A percentile compares a stretch with the other conserved stretches of the same genome.
Conservation (phyloP, 2,329 filamentous ascomycete species). For the Daldinia sp. region DNA sequence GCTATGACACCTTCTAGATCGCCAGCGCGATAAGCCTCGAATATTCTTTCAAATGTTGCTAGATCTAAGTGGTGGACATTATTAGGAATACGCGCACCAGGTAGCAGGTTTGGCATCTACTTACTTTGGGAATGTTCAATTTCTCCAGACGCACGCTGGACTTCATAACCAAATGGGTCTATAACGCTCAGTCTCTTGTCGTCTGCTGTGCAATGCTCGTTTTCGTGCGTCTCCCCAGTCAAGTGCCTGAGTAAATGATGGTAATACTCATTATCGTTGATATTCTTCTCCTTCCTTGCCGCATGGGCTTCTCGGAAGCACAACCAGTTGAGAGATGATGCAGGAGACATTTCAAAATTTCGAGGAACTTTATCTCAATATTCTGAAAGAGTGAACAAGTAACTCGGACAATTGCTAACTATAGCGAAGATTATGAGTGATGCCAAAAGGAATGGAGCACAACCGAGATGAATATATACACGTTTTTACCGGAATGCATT, state of each 20-base stretch:
- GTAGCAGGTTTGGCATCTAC: not conserved
- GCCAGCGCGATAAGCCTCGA: not conserved
- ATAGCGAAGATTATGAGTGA: not conserved
- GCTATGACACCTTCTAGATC: not conserved
- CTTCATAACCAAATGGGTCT: conserved; percentile 7
- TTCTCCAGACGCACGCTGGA: not conserved
- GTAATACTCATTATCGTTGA: not conserved
- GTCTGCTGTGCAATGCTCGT: not conserved
- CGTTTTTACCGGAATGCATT: no score
- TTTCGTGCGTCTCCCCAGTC: not conserved
- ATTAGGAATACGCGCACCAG: not conserved
- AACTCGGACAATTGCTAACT: not conserved
- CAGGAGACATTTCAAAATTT: not conserved
- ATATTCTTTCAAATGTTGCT: not conserved
- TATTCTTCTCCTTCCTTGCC: not conserved
- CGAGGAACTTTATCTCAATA: not conserved
- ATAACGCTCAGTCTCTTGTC: not conserved
- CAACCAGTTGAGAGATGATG: not conserved
- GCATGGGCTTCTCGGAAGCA: not conserved
- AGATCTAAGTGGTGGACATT: not conserved
- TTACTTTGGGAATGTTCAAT: not conserved
- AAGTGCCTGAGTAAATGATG: conserved; percentile 6
- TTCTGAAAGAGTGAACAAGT: not conserved
- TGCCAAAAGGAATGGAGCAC: not conserved
- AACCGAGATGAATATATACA: not conserved